Percentiles rank a stretch among this genome's conserved stretches.
These are phyloP conservation scores for Haberlea rhodopensis DNA, from an alignment of 257 asterid genomes.

Conservation along the genomic window DNA sequence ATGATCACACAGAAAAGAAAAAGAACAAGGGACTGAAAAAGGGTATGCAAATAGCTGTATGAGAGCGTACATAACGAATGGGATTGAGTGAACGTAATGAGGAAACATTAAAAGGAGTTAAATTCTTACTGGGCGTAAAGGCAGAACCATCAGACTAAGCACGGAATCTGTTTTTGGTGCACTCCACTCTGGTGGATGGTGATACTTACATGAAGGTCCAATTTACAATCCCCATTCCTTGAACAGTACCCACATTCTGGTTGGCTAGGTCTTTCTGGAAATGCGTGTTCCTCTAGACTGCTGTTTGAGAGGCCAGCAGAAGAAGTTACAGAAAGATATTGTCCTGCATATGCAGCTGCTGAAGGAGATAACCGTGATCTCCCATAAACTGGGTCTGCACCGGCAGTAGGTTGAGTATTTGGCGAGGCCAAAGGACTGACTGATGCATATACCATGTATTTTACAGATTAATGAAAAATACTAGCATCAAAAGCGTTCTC, in stretches of 20 bases:
- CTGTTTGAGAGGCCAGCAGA: slow-evolving; percentile 60
- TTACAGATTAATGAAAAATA: slow-evolving; percentile 24
- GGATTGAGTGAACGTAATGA: no score
- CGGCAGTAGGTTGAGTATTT: slow-evolving; percentile 55
- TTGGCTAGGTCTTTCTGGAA: slow-evolving; percentile 87
- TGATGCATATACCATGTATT: slow-evolving; percentile 44
- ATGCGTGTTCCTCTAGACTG: no score
- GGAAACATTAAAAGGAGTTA: slow-evolving; percentile 8
- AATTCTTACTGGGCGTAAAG: slow-evolving; percentile 79
- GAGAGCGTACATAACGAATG: no score
- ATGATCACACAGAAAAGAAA: not conserved
- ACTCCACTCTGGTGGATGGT: slow-evolving; percentile 77
- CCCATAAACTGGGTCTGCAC: slow-evolving; percentile 59
- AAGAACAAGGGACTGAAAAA: not conserved
- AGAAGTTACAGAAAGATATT: slow-evolving; percentile 54
- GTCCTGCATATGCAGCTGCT: slow-evolving; percentile 73
- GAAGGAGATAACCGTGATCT: slow-evolving; percentile 72
- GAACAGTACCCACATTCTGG: slow-evolving; percentile 78
- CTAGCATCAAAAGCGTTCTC: not conserved
- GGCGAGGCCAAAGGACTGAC: slow-evolving; percentile 62
- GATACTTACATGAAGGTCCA: slow-evolving; percentile 84
- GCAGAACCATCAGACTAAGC: slow-evolving; percentile 86
- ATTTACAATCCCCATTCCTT: slow-evolving; percentile 89
- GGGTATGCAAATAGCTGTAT: not conserved
- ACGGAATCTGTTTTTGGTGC: slow-evolving; percentile 47